Evolutionary conservation across 2,329 filamentous ascomycete species (phyloP), one percentile per base, ranked within the genome.

Genomic region (Nemania diffusa): DNA sequence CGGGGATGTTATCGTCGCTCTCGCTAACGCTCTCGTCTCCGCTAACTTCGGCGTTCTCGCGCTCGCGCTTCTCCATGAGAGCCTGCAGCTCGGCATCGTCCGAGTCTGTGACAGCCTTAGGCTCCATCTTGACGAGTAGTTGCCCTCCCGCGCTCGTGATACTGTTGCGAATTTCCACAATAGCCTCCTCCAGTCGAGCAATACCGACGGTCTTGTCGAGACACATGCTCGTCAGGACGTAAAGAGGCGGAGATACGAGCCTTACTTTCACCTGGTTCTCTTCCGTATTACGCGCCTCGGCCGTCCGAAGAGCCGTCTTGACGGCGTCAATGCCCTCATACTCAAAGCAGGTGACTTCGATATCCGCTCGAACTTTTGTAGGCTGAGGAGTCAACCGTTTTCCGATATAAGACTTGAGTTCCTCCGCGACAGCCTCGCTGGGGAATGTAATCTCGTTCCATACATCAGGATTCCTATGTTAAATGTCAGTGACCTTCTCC

Each of bases 311-410:
- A 56, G 97, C 94, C 37, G 89, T 87, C 89, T 99, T 99, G 81
- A 99, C 93, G 48, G 97, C 96, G 78, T 99, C 96, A 83, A 99
- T 99, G 73, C 96, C 96, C 76, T 98, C 96, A 80, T 98, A 99
- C 70, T 92, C 92, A 83, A 93, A 94, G 85, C 93, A 97, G 69
- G 92, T 97, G 73, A 97, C 94, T 80, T 99, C 96, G 65, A 99
- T 93, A 81, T 99, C 96, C 73, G 97, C 94, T 79, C 97, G 94
- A 72, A 99, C 94, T 85, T 99, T 99, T 75, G 94, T 98, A n/a
- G 96, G 96, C 82, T 97, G 94, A 42, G 96, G 96, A 67, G 95
- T 99, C 73, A 99, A 87, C 77, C 95, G 91, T 88, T 98, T 99
- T 85, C 92, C 89, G 81, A 99, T 99, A 84, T 99, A 99, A 72